These are phyloP conservation scores for Pichia sp. DNA, from an alignment of 1,139 yeast species.

Conservation along the genomic window DNA sequence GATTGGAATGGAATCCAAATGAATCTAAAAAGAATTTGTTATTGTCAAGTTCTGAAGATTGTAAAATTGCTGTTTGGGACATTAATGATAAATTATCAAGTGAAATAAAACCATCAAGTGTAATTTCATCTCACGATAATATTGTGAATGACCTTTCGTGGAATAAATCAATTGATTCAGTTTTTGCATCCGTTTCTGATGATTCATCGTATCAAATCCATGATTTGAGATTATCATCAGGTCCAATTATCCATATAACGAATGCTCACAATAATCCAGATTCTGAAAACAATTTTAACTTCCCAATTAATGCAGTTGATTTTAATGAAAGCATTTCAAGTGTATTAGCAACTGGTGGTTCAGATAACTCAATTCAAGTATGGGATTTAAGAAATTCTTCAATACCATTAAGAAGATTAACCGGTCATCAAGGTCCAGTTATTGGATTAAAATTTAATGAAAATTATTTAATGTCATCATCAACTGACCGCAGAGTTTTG, in stretches of 20 bases:
- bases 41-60: slow-evolving; percentile 63
- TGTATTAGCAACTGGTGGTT: slow-evolving; percentile 48
- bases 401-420: slow-evolving; percentile 42
- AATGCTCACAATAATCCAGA: slow-evolving; percentile 35
- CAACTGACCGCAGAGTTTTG: slow-evolving; percentile 44
- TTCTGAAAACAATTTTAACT: slow-evolving; percentile 11
- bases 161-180: slow-evolving; percentile 38
- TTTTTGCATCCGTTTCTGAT: slow-evolving; percentile 71
- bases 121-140: slow-evolving; percentile 42
- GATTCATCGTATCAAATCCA: slow-evolving; percentile 61
- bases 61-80: slow-evolving; percentile 69
- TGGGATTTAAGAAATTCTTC: slow-evolving; percentile 47
- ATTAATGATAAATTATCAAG: slow-evolving; percentile 26
- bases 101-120: slow-evolving; percentile 34
- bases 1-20: slow-evolving; percentile 57
- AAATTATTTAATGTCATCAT: slow-evolving; percentile 41
- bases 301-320: slow-evolving; percentile 39
- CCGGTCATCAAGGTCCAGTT: slow-evolving; percentile 39
- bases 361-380: slow-evolving; percentile 43
- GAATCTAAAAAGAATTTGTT: slow-evolving; percentile 30
- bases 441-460: slow-evolving; percentile 28
- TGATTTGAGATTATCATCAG: slow-evolving; percentile 49
- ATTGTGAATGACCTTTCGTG: slow-evolving; percentile 54
- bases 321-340: slow-evolving; percentile 40
- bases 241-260: slow-evolving; percentile 38